phyloP scores from a whole-genome alignment of 345 rosid species.

The Adansonia digitata region DNA sequence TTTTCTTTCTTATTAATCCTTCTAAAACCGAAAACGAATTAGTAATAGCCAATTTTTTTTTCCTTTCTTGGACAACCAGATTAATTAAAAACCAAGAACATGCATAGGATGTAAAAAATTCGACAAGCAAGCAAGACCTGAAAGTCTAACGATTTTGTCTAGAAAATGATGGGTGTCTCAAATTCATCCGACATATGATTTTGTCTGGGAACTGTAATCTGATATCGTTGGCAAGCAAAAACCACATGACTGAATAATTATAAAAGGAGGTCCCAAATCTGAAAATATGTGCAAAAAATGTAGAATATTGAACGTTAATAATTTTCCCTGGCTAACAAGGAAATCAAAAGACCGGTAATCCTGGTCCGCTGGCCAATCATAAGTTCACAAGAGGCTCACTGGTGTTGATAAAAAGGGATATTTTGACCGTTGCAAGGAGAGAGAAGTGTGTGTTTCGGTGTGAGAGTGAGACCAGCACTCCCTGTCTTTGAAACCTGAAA shows the following conservation, averaged over 20 bases:
- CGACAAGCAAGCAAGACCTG: not conserved
- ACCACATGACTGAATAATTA: not conserved
- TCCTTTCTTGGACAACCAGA: not conserved
- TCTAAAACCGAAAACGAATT: not conserved
- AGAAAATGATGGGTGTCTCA: not conserved
- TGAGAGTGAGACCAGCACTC: no score
- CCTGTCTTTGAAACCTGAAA: not conserved
- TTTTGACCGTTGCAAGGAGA: no score
- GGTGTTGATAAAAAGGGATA: not conserved
- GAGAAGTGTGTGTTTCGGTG: no score
- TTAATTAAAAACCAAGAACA: not conserved
- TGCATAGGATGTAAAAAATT: not conserved
- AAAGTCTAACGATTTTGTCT: not conserved
- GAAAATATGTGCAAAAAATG: not conserved
- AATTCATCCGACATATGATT: not conserved
- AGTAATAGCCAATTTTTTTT: not conserved
- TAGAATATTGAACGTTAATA: not conserved
- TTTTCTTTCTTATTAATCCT: not conserved
- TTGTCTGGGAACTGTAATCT: not conserved
- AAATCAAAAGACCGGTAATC: no score
- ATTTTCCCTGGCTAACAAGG: no score
- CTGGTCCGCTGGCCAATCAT: no score
- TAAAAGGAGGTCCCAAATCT: not conserved
- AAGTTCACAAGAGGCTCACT: no score
- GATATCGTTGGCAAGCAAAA: not conserved